Percentiles rank a stretch among this genome's conserved stretches.
phyloP scores from a whole-genome alignment of 2,329 filamentous ascomycete genomes.

The Neonectria coccinea region DNA sequence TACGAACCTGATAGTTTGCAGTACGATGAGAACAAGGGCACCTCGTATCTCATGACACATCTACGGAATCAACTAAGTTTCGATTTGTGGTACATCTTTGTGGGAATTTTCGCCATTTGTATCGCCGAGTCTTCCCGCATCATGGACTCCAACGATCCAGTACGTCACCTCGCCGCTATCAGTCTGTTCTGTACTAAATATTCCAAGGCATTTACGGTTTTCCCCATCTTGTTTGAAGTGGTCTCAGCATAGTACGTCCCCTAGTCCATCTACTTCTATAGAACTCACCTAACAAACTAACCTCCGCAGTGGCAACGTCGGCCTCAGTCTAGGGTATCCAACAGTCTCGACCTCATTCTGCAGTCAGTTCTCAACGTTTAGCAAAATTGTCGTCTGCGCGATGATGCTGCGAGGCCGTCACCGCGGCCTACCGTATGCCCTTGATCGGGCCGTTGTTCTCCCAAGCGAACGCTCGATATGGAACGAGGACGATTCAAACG shows the following conservation, averaged over 20 bases:
- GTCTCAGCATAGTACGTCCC: conserved; percentile 49
- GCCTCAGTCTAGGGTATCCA: conserved; percentile 51
- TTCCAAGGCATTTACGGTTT: conserved; percentile 46
- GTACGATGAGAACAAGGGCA: conserved; percentile 46
- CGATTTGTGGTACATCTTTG: conserved; percentile 56
- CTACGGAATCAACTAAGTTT: conserved; percentile 55
- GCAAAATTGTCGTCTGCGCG: conserved; percentile 53
- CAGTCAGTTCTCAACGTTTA: conserved; percentile 48
- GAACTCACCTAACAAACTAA: conserved; percentile 17
- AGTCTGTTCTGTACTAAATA: neutral
- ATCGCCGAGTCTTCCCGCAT: conserved; percentile 47
- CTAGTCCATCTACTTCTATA: neutral
- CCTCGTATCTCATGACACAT: conserved; percentile 49
- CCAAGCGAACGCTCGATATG: conserved; percentile 42
- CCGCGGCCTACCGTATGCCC: conserved; percentile 49
- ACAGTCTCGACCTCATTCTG: conserved; percentile 46
- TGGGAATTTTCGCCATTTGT: conserved; percentile 53
- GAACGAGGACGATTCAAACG: conserved; percentile 19
- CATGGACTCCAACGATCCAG: conserved; percentile 42
- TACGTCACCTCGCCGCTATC: conserved; percentile 15
- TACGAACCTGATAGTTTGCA: conserved; percentile 53
- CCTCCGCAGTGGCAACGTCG: conserved; percentile 50
- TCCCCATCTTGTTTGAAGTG: conserved; percentile 51
- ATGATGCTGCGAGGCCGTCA: conserved; percentile 55
- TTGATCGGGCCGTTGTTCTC: conserved; percentile 52